phyloP scores from a whole-genome alignment of 1,139 yeast genomes.

The Pichia sp. region DNA sequence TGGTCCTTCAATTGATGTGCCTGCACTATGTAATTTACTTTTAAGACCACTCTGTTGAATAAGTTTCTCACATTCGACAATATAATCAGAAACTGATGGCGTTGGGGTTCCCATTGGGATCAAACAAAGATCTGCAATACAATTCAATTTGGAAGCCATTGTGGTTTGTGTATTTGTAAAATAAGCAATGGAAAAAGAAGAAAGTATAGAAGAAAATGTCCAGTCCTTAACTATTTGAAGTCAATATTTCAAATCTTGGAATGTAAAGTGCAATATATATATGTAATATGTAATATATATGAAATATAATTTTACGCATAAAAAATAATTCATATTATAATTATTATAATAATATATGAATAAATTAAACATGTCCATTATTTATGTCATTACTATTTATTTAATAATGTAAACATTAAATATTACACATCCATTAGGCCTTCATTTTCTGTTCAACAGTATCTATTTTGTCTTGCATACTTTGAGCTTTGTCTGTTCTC shows the following conservation, averaged over 20 bases:
- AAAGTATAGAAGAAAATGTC: too few species aligned
- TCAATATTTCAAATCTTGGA: too few species aligned
- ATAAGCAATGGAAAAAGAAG: too few species aligned
- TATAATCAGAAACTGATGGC: constrained; percentile 75
- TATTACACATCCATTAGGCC: background rate
- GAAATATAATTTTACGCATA: too few species aligned
- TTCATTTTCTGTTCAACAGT: constrained; percentile 49
- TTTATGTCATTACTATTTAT: background rate
- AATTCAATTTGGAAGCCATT: constrained; percentile 44
- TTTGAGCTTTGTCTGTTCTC: constrained; percentile 58
- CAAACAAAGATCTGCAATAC: constrained; percentile 77
- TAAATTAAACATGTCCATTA: background rate
- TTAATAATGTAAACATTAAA: too few species aligned
- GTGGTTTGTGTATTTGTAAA: background rate
- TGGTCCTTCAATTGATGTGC: constrained; percentile 88
- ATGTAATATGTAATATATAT: too few species aligned
- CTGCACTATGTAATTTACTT: constrained; percentile 78
- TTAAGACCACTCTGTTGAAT: constrained; percentile 56
- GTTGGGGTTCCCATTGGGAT: constrained; percentile 77
- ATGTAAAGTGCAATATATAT: too few species aligned
- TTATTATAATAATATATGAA: too few species aligned
- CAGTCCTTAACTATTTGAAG: too few species aligned
- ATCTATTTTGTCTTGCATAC: constrained; percentile 61
- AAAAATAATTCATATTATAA: too few species aligned
- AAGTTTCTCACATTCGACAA: constrained; percentile 58